Conservation (phyloP, 2,329 filamentous ascomycete genomes). For the Ramichloridium luteum region DNA sequence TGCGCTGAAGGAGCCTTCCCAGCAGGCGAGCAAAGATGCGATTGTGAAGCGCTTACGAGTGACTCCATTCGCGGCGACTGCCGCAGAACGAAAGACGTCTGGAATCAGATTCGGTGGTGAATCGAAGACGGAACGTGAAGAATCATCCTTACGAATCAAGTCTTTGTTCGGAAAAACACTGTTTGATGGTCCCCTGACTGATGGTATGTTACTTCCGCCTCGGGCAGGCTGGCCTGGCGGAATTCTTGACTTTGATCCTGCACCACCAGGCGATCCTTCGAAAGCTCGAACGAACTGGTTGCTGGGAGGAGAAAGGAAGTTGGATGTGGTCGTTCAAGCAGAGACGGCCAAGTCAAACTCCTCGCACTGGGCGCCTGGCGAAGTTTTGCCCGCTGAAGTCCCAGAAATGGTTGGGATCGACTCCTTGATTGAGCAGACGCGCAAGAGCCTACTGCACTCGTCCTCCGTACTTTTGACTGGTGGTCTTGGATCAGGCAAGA, state of each 20-base stretch:
- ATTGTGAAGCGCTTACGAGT: slow-evolving; percentile 60
- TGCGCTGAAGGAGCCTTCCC: slow-evolving; percentile 27
- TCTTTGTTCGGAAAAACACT: slow-evolving; percentile 59
- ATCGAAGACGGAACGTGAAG: slow-evolving; percentile 69
- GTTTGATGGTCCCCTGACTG: slow-evolving; percentile 73
- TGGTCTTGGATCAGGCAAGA: slow-evolving; percentile 82
- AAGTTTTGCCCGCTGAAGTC: slow-evolving; percentile 41
- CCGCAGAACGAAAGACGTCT: slow-evolving; percentile 42
- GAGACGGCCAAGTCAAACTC: slow-evolving; percentile 53
- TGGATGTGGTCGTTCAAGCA: slow-evolving; percentile 62
- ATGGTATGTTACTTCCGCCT: slow-evolving; percentile 67
- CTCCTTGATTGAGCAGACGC: slow-evolving; percentile 55
- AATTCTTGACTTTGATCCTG: slow-evolving; percentile 63
- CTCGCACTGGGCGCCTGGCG: slow-evolving; percentile 38
- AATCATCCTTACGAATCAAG: slow-evolving; percentile 58
- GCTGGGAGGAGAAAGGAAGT: slow-evolving; percentile 60
- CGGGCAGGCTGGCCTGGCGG: slow-evolving; percentile 69
- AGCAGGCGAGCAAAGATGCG: slow-evolving; percentile 29
- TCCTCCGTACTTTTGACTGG: slow-evolving; percentile 87
- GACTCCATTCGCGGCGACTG: slow-evolving; percentile 58
- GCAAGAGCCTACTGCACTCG: slow-evolving; percentile 65
- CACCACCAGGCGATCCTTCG: slow-evolving; percentile 33
- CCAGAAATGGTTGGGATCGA: slow-evolving; percentile 76
- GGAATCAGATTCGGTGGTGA: slow-evolving; percentile 81
- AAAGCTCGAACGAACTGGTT: slow-evolving; percentile 52